Conservation (phyloP, 306 rosid genomes). For the Castanopsis chinensis region DNA sequence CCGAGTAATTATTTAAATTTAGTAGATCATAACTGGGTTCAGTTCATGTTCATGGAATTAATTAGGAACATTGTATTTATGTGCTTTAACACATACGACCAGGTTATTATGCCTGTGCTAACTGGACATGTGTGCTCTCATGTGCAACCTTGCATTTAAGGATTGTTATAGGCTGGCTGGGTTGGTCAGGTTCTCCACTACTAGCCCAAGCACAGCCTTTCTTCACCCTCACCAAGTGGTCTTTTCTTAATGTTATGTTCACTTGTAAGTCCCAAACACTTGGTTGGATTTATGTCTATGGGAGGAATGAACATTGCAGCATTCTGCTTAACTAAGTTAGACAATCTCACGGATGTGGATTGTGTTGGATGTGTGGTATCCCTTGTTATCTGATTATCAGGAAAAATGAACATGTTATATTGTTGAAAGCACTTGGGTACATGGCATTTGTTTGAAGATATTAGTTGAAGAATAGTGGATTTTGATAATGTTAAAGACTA, state of each 20-base stretch:
- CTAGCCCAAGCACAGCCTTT: neutral
- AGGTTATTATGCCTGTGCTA: neutral
- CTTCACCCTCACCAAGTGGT: too few relatives aligned
- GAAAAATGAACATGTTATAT: neutral
- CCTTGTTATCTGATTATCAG: neutral
- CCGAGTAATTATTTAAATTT: neutral
- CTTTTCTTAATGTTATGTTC: too few relatives aligned
- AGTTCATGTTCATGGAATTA: neutral
- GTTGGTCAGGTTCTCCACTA: neutral
- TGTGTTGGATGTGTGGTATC: neutral
- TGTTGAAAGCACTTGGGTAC: neutral
- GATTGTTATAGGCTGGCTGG: neutral
- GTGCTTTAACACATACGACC: neutral
- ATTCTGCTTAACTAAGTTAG: too few relatives aligned
- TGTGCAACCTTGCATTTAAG: neutral
- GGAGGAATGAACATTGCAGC: too few relatives aligned
- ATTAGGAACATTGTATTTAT: neutral
- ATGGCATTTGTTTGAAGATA: neutral
- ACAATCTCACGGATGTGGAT: too few relatives aligned
- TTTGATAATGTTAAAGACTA: neutral
- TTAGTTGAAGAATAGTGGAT: neutral
- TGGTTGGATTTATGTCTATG: too few relatives aligned
- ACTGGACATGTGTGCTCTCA: neutral
- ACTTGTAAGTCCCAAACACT: too few relatives aligned
- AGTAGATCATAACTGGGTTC: neutral